phyloP scores from a whole-genome alignment of 441 rosid genomes.

The Macaranga tanarius region DNA sequence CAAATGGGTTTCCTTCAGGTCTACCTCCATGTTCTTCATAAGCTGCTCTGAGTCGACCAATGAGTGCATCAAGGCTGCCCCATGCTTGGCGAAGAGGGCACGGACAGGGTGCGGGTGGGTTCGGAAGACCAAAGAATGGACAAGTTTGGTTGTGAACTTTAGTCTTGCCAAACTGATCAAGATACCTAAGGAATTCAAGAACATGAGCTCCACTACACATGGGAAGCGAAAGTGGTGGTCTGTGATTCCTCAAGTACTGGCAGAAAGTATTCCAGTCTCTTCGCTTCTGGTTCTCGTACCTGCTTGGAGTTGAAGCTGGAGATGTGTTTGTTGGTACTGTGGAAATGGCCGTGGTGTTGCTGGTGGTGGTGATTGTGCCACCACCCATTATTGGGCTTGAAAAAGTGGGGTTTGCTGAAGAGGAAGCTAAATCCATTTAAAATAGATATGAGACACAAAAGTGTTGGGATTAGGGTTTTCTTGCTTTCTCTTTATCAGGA shows the following conservation, averaged over 20 bases:
- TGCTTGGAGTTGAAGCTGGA: conserved; percentile 50
- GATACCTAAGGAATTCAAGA: conserved; percentile 69
- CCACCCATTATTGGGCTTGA: conserved; percentile 22
- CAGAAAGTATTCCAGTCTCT: conserved; percentile 94
- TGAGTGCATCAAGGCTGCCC: conserved; percentile 90
- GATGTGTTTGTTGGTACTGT: conserved; percentile 13
- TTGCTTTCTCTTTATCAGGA: conserved; percentile 17
- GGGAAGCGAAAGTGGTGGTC: conserved; percentile 66
- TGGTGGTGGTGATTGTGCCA: conserved; percentile 8
- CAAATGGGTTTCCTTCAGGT: conserved; percentile 79
- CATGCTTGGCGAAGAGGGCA: conserved; percentile 91
- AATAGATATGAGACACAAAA: not conserved
- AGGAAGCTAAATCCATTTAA: conserved; percentile 56
- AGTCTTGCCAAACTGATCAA: conserved; percentile 90
- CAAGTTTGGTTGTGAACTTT: conserved; percentile 75
- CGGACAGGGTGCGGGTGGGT: conserved; percentile 82
- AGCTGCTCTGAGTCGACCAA: conserved; percentile 86
- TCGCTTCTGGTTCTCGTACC: conserved; percentile 82
- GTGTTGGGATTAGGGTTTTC: conserved; percentile 15
- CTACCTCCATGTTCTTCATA: conserved; percentile 79
- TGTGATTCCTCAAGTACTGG: conserved; percentile 73
- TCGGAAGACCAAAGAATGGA: conserved; percentile 73
- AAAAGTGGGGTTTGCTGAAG: conserved; percentile 36
- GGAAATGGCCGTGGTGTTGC: conserved; percentile 13
- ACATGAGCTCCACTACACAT: conserved; percentile 81